Evolutionary conservation across 2,329 filamentous ascomycete genomes (phyloP).

Genomic region (Knufia petricola): DNA sequence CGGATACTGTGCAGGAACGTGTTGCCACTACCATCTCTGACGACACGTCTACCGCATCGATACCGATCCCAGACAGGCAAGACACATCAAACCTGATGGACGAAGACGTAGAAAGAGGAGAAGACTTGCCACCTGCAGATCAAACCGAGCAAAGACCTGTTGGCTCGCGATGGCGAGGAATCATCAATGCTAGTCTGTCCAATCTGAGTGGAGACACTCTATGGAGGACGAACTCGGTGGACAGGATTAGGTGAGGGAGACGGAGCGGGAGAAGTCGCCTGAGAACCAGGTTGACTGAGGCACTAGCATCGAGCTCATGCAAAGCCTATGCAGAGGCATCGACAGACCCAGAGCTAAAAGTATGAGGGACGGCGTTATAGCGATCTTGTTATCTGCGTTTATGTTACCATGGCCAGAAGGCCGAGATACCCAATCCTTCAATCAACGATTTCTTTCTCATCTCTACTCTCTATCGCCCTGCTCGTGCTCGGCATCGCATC

Average conservation of each 20-base stretch:
- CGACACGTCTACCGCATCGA: slow-evolving; percentile 40
- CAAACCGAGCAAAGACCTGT: slow-evolving; percentile 23
- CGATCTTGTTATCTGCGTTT: background rate
- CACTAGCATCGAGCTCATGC: background rate
- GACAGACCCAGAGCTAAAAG: no score
- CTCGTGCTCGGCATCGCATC: no score
- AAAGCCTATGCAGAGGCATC: no score
- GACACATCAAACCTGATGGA: slow-evolving; percentile 25
- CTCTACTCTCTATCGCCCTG: no score
- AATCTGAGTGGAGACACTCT: slow-evolving; percentile 38
- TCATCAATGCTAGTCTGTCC: slow-evolving; percentile 36
- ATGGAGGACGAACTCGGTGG: slow-evolving; percentile 21
- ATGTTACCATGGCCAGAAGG: background rate
- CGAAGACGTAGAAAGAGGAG: slow-evolving; percentile 36
- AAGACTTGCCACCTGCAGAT: slow-evolving; percentile 27
- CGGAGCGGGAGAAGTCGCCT: background rate
- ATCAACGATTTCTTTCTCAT: background rate
- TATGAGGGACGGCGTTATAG: background rate
- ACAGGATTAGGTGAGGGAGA: slow-evolving; percentile 18
- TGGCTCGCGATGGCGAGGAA: slow-evolving; percentile 34
- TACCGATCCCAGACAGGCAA: slow-evolving; percentile 34
- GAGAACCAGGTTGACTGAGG: no score
- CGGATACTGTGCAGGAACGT: slow-evolving; percentile 37
- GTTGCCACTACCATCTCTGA: slow-evolving; percentile 38
- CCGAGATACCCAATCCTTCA: background rate